Evolutionary conservation across 805 yeast species (phyloP), one percentile per base, ranked within the genome.

Genomic region (Candida easanensis): DNA sequence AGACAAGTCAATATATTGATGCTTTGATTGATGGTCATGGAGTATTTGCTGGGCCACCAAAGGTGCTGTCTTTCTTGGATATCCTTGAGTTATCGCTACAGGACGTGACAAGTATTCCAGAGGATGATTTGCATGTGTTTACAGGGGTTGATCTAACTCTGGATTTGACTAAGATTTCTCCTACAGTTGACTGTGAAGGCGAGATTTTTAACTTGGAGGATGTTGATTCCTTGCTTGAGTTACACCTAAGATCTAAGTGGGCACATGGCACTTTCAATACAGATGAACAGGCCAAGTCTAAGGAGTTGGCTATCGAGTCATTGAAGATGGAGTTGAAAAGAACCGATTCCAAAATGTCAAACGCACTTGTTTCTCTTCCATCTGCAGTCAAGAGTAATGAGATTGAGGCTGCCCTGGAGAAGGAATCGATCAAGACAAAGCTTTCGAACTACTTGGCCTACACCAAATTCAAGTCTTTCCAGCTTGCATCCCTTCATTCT

Each of bases 21-120:
- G 54, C 70, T 4, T 64, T 89, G 17, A 77, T 82, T 33, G 73
- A 74, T 47, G 70, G 70, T 10, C 64, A 69, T 30, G 74, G 74
- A 15, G 72, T 69, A 46, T 66, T 76, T 20, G 64, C 75, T 44
- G 85, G 84, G 1, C 74, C 88, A 0, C 83, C 91, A 0, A 81
- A 78, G 47, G 66, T 87, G 1, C 68, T 88, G 42, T 76, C 81
- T 26, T 80, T 84, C 46, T 68, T 90, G 53, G 96, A 88, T 62
- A 68, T 83, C 5, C 63, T 86, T 39, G 86, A 84, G 54, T 80
- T 80, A 51, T 69, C 74, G 39, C 67, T 74, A 42, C 76, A 74
- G 18, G 70, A 68, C 41, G 66, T 69, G 15, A 63, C 69, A 21
- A 51, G 68, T 22, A 50, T 47, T 16, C 42, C 54, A 8, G 50